Base-by-base conservation (phyloP, 2,329 filamentous ascomycete species). In the Knoxdaviesia proteae region DNA sequence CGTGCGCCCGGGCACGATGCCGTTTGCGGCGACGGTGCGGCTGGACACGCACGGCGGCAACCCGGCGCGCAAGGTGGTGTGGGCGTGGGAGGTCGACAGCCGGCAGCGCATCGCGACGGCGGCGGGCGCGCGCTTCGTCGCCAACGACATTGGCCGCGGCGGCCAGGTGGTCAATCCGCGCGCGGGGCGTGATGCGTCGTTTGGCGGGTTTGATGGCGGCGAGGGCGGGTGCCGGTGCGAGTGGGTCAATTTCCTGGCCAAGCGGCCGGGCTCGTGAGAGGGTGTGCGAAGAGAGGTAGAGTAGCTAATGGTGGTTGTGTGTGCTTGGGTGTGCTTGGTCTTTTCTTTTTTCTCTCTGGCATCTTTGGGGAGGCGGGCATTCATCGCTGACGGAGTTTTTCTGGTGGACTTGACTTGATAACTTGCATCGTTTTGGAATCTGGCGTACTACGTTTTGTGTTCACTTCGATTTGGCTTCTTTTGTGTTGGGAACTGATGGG, bases 1-100 rank as follows among this genome's bases (percentile, higher is more conserved):
- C 43, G 55, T 61, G 11, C 58, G 61, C 34, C 73, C 73, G 0
- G 74, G 72, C 6, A 69, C 68, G 4, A 75, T 79, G 57, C 74
- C 74, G 2, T 79, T 76, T 49, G 74, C 75, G 0, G 62, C 76
- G 37, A 77, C 72, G 4, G 55, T 79, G 38, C 68, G 64, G 11
- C 62, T 69, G 47, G 75, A 80, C 54, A 70, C 71, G 39, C 75
- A 80, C 51, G 75, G 75, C 36, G 75, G 75, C 9, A 54, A 71
- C 50, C 55, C 60, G 6, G 50, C 51, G 8, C 55, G 56, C 49
- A 79, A 79, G 57, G 60, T 67, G 37, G 58, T 69, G 3, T 77
- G 68, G 58, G 62, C 64, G 40, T 69, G 71, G 53, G 57, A 57
- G 3, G 62, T 79, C 44, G 56, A 67, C 40, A 58, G 61, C 31